phyloP scores from a whole-genome alignment of 2,329 filamentous ascomycete species.

The Fusarium camptoceras region DNA sequence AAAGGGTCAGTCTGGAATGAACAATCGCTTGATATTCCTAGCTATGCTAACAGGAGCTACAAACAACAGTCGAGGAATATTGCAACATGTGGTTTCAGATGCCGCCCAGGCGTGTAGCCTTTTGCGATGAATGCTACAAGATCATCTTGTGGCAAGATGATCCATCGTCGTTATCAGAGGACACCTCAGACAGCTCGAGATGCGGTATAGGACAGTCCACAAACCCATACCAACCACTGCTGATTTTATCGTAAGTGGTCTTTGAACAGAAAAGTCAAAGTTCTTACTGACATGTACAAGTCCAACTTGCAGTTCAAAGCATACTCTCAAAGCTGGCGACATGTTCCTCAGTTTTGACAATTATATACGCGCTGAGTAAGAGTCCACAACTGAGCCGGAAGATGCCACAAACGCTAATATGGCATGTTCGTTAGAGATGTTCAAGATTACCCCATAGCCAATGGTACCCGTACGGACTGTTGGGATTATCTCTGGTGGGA shows the following conservation, averaged over 20 bases:
- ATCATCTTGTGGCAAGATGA: background rate
- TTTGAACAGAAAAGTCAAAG: accelerated
- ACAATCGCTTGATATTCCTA: too few species aligned
- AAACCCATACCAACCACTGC: background rate
- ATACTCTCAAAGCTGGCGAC: background rate
- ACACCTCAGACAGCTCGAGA: background rate
- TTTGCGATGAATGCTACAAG: background rate
- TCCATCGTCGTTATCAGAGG: background rate
- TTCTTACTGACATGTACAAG: background rate
- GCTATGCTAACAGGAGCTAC: background rate
- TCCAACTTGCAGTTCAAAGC: background rate
- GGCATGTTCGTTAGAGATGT: accelerated
- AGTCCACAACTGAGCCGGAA: accelerated
- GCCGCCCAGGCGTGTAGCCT: accelerated
- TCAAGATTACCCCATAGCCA: background rate
- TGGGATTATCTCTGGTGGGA: background rate
- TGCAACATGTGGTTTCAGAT: background rate
- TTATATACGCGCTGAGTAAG: background rate
- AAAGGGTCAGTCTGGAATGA: background rate
- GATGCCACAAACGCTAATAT: too few species aligned
- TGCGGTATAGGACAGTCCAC: background rate
- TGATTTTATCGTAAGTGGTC: background rate
- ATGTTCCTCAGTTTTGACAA: background rate
- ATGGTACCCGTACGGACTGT: background rate
- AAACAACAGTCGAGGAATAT: background rate